A percentile compares a stretch with the other conserved stretches of the same genome.
Evolutionary conservation across 805 yeast genomes (phyloP).

Genomic region (Teunomyces barrocoloradensis): DNA sequence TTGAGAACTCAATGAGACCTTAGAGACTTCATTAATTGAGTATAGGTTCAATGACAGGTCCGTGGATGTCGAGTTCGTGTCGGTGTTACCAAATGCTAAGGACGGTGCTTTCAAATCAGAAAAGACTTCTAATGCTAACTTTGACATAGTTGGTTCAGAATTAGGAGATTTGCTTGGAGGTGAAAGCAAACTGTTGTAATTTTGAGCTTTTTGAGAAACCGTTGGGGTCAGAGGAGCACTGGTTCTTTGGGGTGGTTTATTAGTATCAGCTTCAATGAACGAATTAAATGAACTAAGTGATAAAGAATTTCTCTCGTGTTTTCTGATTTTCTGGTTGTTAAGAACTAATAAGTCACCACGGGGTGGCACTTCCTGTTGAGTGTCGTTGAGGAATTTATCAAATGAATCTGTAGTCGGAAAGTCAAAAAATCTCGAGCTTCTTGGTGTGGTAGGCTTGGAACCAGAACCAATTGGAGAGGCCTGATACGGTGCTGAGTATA

Average conservation of each 20-base stretch:
- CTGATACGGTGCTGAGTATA: neutral
- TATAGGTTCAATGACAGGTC: slow-evolving; percentile 6
- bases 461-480: neutral
- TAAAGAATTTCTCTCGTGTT: slow-evolving; percentile 16
- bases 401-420: slow-evolving; percentile 11
- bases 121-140: neutral
- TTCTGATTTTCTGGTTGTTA: slow-evolving; percentile 12
- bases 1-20: neutral
- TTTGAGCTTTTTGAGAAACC: neutral
- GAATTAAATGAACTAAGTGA: slow-evolving; percentile 19
- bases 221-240: neutral
- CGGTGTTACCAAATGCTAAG: neutral
- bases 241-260: neutral
- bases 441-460: slow-evolving; percentile 5
- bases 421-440: slow-evolving; percentile 5
- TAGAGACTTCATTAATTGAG: slow-evolving; percentile 5
- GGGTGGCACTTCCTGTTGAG: slow-evolving; percentile 22
- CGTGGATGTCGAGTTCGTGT: neutral
- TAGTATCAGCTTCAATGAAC: slow-evolving; percentile 3
- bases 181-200: no score
- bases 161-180: neutral
- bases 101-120: slow-evolving; percentile 2
- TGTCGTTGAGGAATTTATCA: slow-evolving; percentile 17
- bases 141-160: neutral
- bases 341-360: slow-evolving; percentile 20